Conservation (phyloP, 306 rosid genomes). For the Sesbania bispinosa region DNA sequence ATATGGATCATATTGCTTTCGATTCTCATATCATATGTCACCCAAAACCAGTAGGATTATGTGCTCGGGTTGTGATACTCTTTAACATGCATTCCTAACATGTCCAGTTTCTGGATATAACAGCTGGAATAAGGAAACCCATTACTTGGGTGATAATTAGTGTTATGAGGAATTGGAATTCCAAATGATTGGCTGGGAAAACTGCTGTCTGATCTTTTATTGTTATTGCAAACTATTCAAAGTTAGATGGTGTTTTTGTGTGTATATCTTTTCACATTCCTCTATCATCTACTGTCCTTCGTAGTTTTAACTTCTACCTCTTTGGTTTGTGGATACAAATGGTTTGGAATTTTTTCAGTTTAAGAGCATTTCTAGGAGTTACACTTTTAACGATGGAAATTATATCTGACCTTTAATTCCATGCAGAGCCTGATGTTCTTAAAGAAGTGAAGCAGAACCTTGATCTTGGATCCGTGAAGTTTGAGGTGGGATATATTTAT, state of each 20-base stretch:
- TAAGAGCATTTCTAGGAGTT: not conserved
- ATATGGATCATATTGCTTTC: not conserved
- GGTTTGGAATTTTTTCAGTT: not conserved
- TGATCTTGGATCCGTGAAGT: slow-evolving; percentile 91
- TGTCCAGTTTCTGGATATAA: not conserved
- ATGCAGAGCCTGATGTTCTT: slow-evolving; percentile 92
- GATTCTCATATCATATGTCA: not conserved
- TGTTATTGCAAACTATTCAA: not conserved
- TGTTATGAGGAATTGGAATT: not conserved
- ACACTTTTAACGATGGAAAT: not conserved
- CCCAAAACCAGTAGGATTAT: not conserved
- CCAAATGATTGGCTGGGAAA: not conserved
- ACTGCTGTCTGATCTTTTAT: not conserved
- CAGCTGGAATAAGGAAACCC: not conserved
- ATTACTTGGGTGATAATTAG: not conserved
- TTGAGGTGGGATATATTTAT: slow-evolving; percentile 60
- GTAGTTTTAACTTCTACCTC: not conserved
- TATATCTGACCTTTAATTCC: slow-evolving; percentile 23
- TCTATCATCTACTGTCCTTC: not conserved
- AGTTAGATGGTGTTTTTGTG: not conserved
- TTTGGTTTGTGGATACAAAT: not conserved
- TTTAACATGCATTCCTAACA: too few species aligned
- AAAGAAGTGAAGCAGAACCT: slow-evolving; percentile 96
- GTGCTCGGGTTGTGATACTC: too few species aligned
- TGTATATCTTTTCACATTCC: not conserved